Evolutionary conservation across 2,329 filamentous ascomycete genomes (phyloP), one percentile per base, ranked within the genome.

Genomic region (Penicillium olsonii): DNA sequence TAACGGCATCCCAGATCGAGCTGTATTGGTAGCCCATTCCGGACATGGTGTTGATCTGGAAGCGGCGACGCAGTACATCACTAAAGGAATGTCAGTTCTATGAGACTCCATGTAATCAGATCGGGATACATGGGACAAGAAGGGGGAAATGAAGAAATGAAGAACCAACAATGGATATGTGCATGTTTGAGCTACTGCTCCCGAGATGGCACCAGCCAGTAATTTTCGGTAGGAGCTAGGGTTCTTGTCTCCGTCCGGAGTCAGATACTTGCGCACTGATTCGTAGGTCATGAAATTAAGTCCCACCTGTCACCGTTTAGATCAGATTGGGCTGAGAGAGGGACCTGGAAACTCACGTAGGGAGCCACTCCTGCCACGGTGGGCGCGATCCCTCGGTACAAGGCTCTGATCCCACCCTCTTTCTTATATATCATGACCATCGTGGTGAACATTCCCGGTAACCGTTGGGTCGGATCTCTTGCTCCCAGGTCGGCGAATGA

Each of bases 231-330:
- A 70, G 1, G 90, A 83, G 53, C 78, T 84, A 0, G 94, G 94
- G 59, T 95, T 90, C 65, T 88, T 82, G 55, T 96, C 86, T 37
- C 94, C 94, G 43, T 95, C 90, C 1, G 86, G 87, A 0, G 94
- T 99, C 59, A 99, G 79, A 60, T 87, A 86, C 63, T 85, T 84
- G 53, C 94, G 85, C 50, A 92, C 87, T 41, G 87, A 87, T 71
- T 99, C 94, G 73, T 99, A 99, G 5, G 90, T 90, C 91, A 97
- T 97, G 71, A 99, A 99, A 71, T 99, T 99, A 46, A 99, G 78
- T 33, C 94, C 94, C 54, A 99, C 88, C 87, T 91, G 60, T 44
- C 31, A 48, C 64, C 37, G 63, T 56, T 58, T 51, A 54, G 56
- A 37, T 33, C 19, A 17, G 19, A 34, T 11, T 33, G 22, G 17